Conservation (phyloP, 2,329 filamentous ascomycete species). For the Claviceps spartinae region DNA sequence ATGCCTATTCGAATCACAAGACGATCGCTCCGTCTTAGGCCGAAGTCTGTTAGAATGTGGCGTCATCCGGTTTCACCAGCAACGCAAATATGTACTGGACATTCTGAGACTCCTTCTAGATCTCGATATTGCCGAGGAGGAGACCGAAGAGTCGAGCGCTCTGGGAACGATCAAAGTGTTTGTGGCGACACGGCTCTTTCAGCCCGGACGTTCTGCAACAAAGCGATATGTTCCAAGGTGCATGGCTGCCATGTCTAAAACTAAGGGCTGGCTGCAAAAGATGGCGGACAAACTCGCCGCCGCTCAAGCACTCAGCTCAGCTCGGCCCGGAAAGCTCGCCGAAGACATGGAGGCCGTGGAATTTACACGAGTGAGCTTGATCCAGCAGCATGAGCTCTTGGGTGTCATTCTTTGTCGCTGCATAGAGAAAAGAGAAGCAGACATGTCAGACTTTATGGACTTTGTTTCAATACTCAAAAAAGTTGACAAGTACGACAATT, state of each 20-base stretch:
- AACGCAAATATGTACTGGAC: constrained; percentile 70
- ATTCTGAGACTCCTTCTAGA: constrained; percentile 69
- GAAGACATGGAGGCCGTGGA: constrained; percentile 67
- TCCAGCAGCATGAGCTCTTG: constrained; percentile 80
- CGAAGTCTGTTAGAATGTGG: constrained; percentile 63
- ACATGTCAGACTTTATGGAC: constrained; percentile 56
- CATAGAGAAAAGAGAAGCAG: constrained; percentile 61
- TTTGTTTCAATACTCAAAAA: constrained; percentile 56
- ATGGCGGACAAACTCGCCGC: constrained; percentile 66
- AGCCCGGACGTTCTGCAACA: constrained; percentile 24
- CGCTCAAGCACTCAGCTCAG: constrained; percentile 58
- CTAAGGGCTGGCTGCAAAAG: constrained; percentile 63
- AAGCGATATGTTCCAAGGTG: constrained; percentile 61
- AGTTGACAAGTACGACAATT: constrained; percentile 62
- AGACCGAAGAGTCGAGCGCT: constrained; percentile 29
- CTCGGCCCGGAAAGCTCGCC: constrained; percentile 31
- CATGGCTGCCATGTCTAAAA: constrained; percentile 59
- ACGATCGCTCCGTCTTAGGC: constrained; percentile 54
- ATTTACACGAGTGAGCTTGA: constrained; percentile 66
- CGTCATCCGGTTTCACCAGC: constrained; percentile 78
- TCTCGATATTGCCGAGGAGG: constrained; percentile 41
- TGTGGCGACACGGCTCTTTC: constrained; percentile 20
- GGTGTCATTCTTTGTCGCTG: constrained; percentile 68
- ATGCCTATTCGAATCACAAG: constrained; percentile 60
- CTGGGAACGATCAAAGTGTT: constrained; percentile 22